These are phyloP conservation scores for Nemania serpens DNA, from an alignment of 2,329 filamentous ascomycete genomes.

Conservation along the genomic window DNA sequence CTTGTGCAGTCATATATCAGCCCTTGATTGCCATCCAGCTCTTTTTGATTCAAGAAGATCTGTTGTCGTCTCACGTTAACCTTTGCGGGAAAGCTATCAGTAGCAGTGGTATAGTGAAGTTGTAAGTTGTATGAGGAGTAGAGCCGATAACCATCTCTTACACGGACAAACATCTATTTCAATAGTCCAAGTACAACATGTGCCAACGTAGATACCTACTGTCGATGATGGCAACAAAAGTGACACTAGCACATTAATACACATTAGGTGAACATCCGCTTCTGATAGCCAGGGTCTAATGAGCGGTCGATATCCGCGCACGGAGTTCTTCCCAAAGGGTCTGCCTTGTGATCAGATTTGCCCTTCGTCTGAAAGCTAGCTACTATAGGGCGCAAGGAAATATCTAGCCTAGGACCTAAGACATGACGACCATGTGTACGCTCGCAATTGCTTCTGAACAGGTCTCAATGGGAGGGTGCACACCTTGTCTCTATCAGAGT, in stretches of 20 bases:
- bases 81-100: not conserved
- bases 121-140: not conserved
- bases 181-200: too few species aligned
- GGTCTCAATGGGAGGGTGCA: constrained; percentile 7
- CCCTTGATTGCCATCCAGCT: not conserved
- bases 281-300: too few species aligned
- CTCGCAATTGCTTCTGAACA: not conserved
- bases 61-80: not conserved
- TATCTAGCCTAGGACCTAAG: not conserved
- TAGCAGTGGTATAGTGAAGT: not conserved
- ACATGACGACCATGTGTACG: constrained; percentile 12
- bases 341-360: not conserved
- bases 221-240: too few species aligned
- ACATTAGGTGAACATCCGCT: not conserved
- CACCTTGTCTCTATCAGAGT: constrained; percentile 8
- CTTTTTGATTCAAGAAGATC: not conserved
- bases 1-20: not conserved
- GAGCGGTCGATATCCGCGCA: not conserved
- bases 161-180: too few species aligned
- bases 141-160: too few species aligned
- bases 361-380: constrained; percentile 8
- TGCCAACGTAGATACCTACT: too few species aligned
- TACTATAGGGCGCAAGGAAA: not conserved
- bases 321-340: not conserved
- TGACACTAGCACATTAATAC: not conserved